Base-by-base conservation (phyloP, 345 rosid genomes). In the Triadica sebifera region DNA sequence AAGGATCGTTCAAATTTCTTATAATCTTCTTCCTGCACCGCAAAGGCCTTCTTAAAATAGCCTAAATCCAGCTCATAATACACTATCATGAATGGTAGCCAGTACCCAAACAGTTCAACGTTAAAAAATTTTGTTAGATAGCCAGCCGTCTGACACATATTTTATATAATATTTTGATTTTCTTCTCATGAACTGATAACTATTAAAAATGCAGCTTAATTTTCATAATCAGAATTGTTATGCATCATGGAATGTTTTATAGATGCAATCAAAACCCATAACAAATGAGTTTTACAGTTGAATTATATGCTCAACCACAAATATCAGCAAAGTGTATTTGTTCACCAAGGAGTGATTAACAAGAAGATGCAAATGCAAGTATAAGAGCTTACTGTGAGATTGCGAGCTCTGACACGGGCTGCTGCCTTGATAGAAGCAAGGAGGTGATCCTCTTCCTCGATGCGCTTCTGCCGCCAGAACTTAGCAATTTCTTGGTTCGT, bases 391-490 rank as follows among this genome's bases (percentile, higher is more conserved):
- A 93, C 97, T 13, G 88, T 80, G 70, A 93, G 82, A 72, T 84
- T 90, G n/a, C 87, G 84, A n/a, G 90, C 97, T 70, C 94, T 80
- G 70, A 90, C 76, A 72, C 90, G 89, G 39, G 97, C 97, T 1
- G 96, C 93, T 12, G 97, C 97, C 73, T 93, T 93, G 78, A 91
- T 90, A 64, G 98, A 96, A 67, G 94, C 93, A 37, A 88, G 85
- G 78, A 93, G 91, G 77, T 91, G 98, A 52, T 90, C 96, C 77
- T 93, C 96, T 85, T 91, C 91, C 59, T 78, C 86, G 49, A 85
- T 72, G 58, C 83, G 86, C 79, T 87, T 93, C 82, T 79, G 82
- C 81, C 90, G 88, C 97, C 97, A 93, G 75, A 85, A 93, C 82
- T 81, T 87, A 22, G 90, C 94, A 60, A 93, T 91, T 85, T 91